phyloP scores from a whole-genome alignment of 768 basidiomycete genomes.

The Russula abietina region DNA sequence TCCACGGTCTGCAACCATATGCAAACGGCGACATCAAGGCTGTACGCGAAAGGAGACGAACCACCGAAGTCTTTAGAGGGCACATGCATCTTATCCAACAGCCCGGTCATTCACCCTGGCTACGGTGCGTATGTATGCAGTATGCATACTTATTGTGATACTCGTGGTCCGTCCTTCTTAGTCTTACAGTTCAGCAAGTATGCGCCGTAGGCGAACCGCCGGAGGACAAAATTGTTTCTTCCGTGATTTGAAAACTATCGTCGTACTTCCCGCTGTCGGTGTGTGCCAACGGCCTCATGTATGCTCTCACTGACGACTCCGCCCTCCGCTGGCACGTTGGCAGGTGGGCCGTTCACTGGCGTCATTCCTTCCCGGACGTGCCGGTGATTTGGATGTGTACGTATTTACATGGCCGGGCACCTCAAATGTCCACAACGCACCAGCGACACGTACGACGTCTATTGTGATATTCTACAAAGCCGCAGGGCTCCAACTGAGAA shows the following conservation, averaged over 20 bases:
- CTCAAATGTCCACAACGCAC: not conserved
- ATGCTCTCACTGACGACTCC: not conserved
- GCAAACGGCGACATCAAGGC: not conserved
- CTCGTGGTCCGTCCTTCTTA: not conserved
- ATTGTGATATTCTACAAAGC: too few species aligned
- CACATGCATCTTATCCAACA: not conserved
- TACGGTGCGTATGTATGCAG: not conserved
- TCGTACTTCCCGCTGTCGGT: not conserved
- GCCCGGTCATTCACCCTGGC: not conserved
- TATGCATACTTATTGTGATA: not conserved
- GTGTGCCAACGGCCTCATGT: not conserved
- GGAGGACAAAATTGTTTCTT: not conserved
- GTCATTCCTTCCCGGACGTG: not conserved
- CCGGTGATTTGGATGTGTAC: not conserved
- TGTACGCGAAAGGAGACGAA: conserved; percentile 15
- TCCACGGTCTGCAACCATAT: not conserved
- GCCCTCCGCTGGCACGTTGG: too few species aligned
- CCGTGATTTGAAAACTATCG: not conserved
- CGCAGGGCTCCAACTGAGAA: not conserved
- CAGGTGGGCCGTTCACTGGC: not conserved
- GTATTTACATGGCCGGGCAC: not conserved
- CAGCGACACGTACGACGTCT: not conserved
- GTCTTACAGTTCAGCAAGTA: not conserved
- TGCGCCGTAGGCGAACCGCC: not conserved
- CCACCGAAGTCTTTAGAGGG: conserved; percentile 3